phyloP scores from a whole-genome alignment of 345 rosid species.

The Eucalyptus cloeziana region DNA sequence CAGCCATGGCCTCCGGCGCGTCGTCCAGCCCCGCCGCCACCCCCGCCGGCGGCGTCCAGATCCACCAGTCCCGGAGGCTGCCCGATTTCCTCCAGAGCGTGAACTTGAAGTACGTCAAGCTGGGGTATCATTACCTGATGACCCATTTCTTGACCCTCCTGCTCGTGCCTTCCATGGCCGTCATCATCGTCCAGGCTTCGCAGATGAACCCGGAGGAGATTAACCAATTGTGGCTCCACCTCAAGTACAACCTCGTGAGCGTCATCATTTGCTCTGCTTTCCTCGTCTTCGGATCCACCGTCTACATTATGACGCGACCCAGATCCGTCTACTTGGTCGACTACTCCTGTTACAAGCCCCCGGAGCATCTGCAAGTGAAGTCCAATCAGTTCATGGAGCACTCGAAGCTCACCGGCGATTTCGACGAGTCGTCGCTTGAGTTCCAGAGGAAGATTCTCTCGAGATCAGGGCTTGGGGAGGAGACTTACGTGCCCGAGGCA shows the following conservation, averaged over 20 bases:
- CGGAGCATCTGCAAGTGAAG: slow-evolving; percentile 37
- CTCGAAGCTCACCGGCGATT: slow-evolving; percentile 44
- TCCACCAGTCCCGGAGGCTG: slow-evolving; percentile 43
- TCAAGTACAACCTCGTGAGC: slow-evolving; percentile 65
- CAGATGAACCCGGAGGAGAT: slow-evolving; percentile 52
- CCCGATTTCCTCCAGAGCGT: slow-evolving; percentile 89
- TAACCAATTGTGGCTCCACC: slow-evolving; percentile 72
- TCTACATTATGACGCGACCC: slow-evolving; percentile 76
- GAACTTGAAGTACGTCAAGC: slow-evolving; percentile 75
- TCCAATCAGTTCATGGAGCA: slow-evolving; percentile 69
- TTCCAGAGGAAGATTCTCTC: slow-evolving; percentile 79
- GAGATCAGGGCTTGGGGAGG: slow-evolving; percentile 88
- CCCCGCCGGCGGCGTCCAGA: slow-evolving; percentile 46
- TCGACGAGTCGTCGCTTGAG: slow-evolving; percentile 70
- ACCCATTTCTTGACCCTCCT: slow-evolving; percentile 62
- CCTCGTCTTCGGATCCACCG: slow-evolving; percentile 57
- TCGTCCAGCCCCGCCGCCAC: slow-evolving; percentile 1
- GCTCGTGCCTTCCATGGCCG: slow-evolving; percentile 61
- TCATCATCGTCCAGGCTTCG: slow-evolving; percentile 36
- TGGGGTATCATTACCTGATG: slow-evolving; percentile 78
- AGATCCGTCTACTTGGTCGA: slow-evolving; percentile 71
- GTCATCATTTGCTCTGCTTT: slow-evolving; percentile 53
- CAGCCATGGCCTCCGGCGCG: slow-evolving; percentile 20
- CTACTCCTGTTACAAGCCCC: slow-evolving; percentile 73
- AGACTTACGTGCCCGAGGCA: slow-evolving; percentile 79